phyloP scores from a whole-genome alignment of 2,329 filamentous ascomycete genomes.

The Colletotrichum destructivum region DNA sequence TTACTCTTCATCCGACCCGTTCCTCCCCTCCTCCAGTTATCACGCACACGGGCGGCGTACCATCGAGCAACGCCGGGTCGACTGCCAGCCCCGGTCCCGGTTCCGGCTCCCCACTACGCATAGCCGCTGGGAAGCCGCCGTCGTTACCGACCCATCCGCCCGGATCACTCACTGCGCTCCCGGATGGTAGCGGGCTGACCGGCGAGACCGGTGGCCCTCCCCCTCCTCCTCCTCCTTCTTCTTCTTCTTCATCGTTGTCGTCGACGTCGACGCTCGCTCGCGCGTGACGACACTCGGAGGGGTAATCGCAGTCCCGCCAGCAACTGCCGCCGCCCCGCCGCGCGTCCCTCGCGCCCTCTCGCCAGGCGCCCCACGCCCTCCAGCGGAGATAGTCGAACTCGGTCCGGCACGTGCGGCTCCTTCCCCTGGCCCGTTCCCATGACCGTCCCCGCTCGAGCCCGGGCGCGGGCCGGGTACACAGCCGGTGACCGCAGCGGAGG shows the following conservation, averaged over 20 bases:
- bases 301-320: slow-evolving; percentile 24
- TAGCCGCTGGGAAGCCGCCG: neutral
- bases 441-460: no score
- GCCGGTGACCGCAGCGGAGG: slow-evolving; percentile 55
- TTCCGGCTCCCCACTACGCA: neutral
- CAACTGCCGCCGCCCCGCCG: neutral
- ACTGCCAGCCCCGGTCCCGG: neutral
- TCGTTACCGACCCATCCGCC: neutral
- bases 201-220: no score
- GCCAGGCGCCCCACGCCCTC: slow-evolving; percentile 50
- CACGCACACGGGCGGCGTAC: neutral
- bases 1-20: no score
- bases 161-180: no score
- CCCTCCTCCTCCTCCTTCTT: no score
- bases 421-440: slow-evolving; percentile 9
- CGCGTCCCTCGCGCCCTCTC: slow-evolving; percentile 40
- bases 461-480: slow-evolving; percentile 48
- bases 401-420: neutral
- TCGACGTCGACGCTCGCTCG: neutral
- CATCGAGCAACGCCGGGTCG: neutral
- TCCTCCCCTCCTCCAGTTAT: neutral
- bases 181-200: no score
- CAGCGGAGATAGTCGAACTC: slow-evolving; percentile 44
- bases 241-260: neutral
- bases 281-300: slow-evolving; percentile 15